phyloP scores from a whole-genome alignment of 1,284 basidiomycete genomes.

The Microbotryum lychnidis-dioicae region DNA sequence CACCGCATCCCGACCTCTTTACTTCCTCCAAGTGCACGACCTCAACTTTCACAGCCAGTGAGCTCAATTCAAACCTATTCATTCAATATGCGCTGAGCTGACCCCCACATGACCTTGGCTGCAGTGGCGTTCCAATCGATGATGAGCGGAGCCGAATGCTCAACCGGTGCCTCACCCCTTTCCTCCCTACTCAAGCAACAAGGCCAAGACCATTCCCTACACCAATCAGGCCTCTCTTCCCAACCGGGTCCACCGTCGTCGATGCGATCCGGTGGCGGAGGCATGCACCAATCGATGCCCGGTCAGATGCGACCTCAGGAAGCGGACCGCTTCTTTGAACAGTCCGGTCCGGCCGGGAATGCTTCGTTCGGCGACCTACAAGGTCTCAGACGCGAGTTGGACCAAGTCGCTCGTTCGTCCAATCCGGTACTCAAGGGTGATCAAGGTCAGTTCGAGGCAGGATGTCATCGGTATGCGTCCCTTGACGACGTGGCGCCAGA shows the following conservation, averaged over 20 bases:
- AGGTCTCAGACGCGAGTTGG: conserved; percentile 24
- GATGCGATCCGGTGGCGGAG: not conserved
- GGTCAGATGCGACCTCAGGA: conserved; percentile 11
- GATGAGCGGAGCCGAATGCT: conserved; percentile 85
- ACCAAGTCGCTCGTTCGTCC: conserved; percentile 6
- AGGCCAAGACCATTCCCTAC: conserved; percentile 78
- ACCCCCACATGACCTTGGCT: no score
- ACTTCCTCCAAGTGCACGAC: no score
- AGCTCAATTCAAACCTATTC: no score
- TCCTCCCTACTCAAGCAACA: conserved; percentile 86
- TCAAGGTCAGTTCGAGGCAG: conserved; percentile 5
- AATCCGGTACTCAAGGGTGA: conserved; percentile 12
- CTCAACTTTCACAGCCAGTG: no score
- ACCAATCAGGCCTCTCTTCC: conserved; percentile 38
- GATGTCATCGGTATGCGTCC: no score
- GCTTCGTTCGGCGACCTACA: conserved; percentile 16
- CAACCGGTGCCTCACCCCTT: conserved; percentile 73
- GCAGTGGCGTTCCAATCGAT: conserved; percentile 48
- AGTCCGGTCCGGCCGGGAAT: not conserved
- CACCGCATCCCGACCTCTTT: no score
- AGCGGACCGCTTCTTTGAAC: conserved; percentile 27
- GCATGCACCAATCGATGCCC: not conserved
- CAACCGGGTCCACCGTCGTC: not conserved
- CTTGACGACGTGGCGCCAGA: no score
- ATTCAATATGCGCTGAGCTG: no score